phyloP scores from a whole-genome alignment of 2,329 filamentous ascomycete genomes.

The Alternaria triticimaculans region DNA sequence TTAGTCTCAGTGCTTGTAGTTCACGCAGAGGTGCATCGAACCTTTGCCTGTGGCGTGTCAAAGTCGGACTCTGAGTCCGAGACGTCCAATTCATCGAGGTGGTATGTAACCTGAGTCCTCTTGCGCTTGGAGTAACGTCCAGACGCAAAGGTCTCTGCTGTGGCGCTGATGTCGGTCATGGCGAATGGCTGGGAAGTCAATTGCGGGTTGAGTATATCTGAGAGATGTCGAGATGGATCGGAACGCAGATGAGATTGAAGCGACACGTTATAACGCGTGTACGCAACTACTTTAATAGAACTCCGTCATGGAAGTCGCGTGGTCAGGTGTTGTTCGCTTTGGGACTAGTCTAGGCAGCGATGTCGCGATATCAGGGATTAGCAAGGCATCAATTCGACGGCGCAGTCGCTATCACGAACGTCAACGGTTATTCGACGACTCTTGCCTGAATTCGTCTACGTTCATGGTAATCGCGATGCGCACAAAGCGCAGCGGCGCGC shows the following conservation, averaged over 20 bases:
- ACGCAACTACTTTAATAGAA: conserved; percentile 25
- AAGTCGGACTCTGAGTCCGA: conserved; percentile 27
- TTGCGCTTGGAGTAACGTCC: conserved; percentile 45
- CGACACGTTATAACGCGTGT: conserved; percentile 35
- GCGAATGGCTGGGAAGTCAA: neutral
- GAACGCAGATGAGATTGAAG: conserved; percentile 16
- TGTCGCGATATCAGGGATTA: conserved; percentile 28
- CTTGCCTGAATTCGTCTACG: neutral
- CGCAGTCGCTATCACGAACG: neutral
- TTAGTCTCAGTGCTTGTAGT: neutral
- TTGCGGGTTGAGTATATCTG: neutral
- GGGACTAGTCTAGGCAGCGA: conserved; percentile 44
- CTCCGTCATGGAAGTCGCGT: conserved; percentile 7
- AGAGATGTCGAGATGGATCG: neutral
- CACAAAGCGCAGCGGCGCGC: neutral
- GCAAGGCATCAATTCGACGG: conserved; percentile 38
- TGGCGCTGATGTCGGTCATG: conserved; percentile 24
- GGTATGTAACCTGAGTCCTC: conserved; percentile 40
- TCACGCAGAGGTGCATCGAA: conserved; percentile 15
- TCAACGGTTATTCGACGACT: neutral
- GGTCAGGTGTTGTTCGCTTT: conserved; percentile 21
- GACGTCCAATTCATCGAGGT: conserved; percentile 30
- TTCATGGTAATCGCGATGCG: neutral
- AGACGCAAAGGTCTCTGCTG: conserved; percentile 20
- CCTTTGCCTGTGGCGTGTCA: conserved; percentile 33